Evolutionary conservation across 1,139 yeast genomes (phyloP).

Genomic region (Zygoascus sp.): DNA sequence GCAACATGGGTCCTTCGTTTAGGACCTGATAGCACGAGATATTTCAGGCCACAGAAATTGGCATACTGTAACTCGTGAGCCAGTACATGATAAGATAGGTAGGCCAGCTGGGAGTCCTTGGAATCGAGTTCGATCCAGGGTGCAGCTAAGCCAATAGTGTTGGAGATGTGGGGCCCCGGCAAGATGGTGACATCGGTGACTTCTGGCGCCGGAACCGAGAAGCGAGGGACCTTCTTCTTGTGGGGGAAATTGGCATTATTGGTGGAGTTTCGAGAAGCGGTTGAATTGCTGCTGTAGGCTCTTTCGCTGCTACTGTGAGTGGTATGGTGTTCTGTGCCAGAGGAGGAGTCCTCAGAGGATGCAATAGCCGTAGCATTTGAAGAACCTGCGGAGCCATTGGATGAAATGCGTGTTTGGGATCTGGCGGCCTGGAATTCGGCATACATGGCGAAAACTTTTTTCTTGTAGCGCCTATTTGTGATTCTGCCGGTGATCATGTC

Average conservation of each 20-base stretch:
- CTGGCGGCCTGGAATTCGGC: conserved; percentile 20
- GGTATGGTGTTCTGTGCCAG: conserved; percentile 6
- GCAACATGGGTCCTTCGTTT: conserved; percentile 49
- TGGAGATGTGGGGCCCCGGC: conserved; percentile 38
- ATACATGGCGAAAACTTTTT: conserved; percentile 29
- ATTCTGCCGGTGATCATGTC: conserved; percentile 37
- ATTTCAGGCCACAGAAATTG: conserved; percentile 48
- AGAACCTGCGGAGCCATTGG: conserved; percentile 2
- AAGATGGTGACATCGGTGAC: conserved; percentile 32
- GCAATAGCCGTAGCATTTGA: conserved; percentile 4
- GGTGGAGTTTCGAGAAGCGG: conserved; percentile 6
- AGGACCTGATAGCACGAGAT: conserved; percentile 57
- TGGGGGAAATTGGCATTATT: conserved; percentile 5
- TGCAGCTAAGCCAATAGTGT: conserved; percentile 50
- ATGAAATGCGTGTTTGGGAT: neutral
- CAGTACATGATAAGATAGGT: conserved; percentile 51
- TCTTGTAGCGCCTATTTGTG: conserved; percentile 33
- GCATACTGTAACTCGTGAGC: conserved; percentile 57
- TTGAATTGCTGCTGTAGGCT: neutral
- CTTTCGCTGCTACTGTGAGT: conserved; percentile 1
- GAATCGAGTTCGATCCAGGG: conserved; percentile 65
- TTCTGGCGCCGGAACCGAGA: conserved; percentile 23
- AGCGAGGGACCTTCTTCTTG: neutral
- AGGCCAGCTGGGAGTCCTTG: conserved; percentile 44
- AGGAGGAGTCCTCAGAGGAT: conserved; percentile 6